phyloP scores from a whole-genome alignment of 1,284 basidiomycete species.

The Trametes hirsuta region DNA sequence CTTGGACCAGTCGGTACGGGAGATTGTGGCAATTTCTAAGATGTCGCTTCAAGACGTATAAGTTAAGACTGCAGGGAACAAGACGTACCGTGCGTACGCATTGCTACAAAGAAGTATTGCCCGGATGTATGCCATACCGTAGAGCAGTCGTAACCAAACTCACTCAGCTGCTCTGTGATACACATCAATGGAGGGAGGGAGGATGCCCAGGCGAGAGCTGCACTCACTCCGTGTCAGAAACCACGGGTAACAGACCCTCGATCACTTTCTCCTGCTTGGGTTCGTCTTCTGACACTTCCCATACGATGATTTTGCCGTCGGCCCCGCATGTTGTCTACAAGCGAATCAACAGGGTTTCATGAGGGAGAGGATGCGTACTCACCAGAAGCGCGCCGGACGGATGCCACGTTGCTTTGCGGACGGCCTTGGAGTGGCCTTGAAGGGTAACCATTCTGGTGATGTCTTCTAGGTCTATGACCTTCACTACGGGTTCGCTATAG shows the following conservation, averaged over 20 bases:
- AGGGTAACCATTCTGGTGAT: conserved; percentile 67
- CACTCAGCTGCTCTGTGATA: conserved; percentile 49
- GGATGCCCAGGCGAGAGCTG: conserved; percentile 28
- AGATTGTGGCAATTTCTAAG: conserved; percentile 78
- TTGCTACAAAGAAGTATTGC: conserved; percentile 82
- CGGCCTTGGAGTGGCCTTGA: conserved; percentile 76
- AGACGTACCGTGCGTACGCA: conserved; percentile 77
- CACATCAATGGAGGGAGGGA: background rate
- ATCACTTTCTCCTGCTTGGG: conserved; percentile 73
- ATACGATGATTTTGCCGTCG: conserved; percentile 88
- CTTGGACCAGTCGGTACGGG: conserved; percentile 74
- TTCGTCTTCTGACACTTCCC: conserved; percentile 76
- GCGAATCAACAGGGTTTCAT: background rate
- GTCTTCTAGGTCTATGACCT: conserved; percentile 82
- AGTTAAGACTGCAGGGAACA: background rate
- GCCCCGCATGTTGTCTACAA: conserved; percentile 77
- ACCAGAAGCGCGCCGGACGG: conserved; percentile 83
- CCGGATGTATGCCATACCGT: conserved; percentile 94
- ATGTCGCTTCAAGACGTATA: background rate
- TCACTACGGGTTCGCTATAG: conserved; percentile 79
- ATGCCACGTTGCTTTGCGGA: conserved; percentile 89
- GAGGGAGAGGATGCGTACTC: conserved; percentile 26
- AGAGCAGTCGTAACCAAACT: conserved; percentile 74
- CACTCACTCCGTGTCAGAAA: conserved; percentile 68
- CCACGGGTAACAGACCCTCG: conserved; percentile 77